These are phyloP conservation scores for Monilinia polystroma DNA, from an alignment of 2,329 filamentous ascomycete genomes.

Conservation along the genomic window DNA sequence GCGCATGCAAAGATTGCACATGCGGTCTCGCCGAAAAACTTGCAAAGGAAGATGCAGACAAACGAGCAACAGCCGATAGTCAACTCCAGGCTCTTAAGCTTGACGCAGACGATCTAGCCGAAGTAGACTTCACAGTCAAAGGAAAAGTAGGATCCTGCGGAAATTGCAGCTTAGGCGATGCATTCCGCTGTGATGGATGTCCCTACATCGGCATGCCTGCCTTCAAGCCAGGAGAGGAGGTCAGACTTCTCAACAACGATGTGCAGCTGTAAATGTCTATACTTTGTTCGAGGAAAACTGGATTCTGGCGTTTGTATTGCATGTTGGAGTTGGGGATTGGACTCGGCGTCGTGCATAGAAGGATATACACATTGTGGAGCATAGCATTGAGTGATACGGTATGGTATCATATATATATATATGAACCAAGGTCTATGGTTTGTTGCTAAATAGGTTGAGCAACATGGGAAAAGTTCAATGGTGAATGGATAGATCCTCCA, in stretches of 20 bases:
- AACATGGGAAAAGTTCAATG: constrained; percentile 2
- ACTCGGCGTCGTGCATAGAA: constrained; percentile 17
- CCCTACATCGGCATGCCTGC: constrained; percentile 91
- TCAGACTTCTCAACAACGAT: constrained; percentile 80
- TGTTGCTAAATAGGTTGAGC: not conserved
- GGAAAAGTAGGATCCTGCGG: constrained; percentile 95
- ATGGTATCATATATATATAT: constrained; percentile 7
- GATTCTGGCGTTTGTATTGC: constrained; percentile 1
- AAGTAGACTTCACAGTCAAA: constrained; percentile 96
- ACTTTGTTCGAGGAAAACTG: not conserved
- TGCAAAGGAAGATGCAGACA: constrained; percentile 76
- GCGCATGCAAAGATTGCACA: constrained; percentile 96
- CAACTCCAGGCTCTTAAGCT: constrained; percentile 68
- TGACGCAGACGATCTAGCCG: constrained; percentile 73
- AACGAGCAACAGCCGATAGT: constrained; percentile 62
- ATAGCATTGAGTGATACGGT: not conserved
- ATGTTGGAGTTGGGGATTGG: constrained; percentile 9
- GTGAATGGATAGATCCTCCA: not conserved
- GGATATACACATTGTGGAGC: constrained; percentile 6
- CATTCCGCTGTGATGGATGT: constrained; percentile 71
- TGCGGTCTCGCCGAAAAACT: constrained; percentile 86
- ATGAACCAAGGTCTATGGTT: constrained; percentile 1
- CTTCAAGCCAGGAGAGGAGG: constrained; percentile 96
- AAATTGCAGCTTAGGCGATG: constrained; percentile 91
- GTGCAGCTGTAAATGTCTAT: constrained; percentile 64